phyloP scores from a whole-genome alignment of 192 early-diverging fungal species.

The Tieghemiomyces parasiticus region DNA sequence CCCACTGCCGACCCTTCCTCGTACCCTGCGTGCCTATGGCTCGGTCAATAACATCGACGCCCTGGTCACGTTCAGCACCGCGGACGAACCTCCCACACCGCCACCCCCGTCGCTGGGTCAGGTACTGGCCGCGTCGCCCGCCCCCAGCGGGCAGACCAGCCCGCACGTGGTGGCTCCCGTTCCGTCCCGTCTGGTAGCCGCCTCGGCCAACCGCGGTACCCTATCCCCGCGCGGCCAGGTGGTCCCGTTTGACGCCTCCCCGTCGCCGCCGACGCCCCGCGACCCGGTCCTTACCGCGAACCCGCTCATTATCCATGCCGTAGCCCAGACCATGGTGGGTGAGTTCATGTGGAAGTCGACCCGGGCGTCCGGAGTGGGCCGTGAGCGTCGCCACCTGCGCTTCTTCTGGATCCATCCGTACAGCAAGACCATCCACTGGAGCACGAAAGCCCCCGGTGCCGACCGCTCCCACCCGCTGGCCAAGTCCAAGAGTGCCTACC shows the following conservation, averaged over 20 bases:
- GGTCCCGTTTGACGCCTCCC: not conserved
- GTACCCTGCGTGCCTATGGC: constrained; percentile 4
- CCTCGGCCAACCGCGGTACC: constrained; percentile 13
- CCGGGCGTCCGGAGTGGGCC: constrained; percentile 29
- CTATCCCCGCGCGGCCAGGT: constrained; percentile 1
- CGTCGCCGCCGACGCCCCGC: not conserved
- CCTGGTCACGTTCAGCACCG: not conserved
- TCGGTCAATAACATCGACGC: constrained; percentile 1
- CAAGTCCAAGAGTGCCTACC: constrained; percentile 36
- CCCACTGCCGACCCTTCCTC: not conserved
- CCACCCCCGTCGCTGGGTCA: constrained; percentile 5
- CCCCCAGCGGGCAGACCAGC: constrained; percentile 12
- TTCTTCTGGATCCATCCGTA: constrained; percentile 78
- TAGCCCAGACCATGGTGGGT: constrained; percentile 70
- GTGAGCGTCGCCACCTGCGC: constrained; percentile 46
- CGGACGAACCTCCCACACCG: not conserved
- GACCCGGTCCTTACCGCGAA: constrained; percentile 22
- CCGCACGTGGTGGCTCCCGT: constrained; percentile 17
- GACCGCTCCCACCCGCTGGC: constrained; percentile 15
- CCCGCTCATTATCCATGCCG: constrained; percentile 47
- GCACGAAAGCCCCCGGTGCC: constrained; percentile 38
- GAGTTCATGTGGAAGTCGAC: constrained; percentile 61
- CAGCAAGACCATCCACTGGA: constrained; percentile 64
- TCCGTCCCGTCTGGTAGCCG: constrained; percentile 16
- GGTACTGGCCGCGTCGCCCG: not conserved